phyloP scores from a whole-genome alignment of 164 flowering plant species.

The Umbellularia californica region DNA sequence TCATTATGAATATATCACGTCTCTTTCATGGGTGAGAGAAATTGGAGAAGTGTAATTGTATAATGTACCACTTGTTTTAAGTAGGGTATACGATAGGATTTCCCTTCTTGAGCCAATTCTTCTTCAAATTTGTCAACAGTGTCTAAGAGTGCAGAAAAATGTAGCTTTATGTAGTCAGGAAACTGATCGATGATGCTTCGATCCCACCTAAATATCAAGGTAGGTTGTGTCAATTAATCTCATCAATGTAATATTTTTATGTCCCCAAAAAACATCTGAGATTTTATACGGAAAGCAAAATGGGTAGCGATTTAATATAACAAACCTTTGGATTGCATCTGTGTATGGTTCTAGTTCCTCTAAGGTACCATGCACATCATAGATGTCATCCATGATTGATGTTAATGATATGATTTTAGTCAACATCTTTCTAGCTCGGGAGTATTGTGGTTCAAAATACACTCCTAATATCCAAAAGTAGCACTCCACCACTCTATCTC shows the following conservation, averaged over 20 bases:
- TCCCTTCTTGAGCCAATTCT: background rate
- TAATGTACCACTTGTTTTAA: background rate
- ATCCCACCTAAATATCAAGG: background rate
- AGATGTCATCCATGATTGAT: conserved; percentile 13
- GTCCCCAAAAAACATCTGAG: background rate
- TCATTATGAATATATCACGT: too few species aligned
- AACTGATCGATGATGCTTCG: background rate
- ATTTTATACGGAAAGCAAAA: background rate
- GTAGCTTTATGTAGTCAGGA: background rate
- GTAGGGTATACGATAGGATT: background rate
- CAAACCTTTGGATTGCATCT: conserved; percentile 1
- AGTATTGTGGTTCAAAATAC: conserved; percentile 2
- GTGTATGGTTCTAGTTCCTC: conserved; percentile 15
- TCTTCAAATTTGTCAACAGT: background rate
- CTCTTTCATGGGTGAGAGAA: too few species aligned
- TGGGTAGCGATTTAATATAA: background rate
- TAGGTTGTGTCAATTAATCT: too few species aligned
- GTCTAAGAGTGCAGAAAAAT: background rate
- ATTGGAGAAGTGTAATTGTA: too few species aligned
- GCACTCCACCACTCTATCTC: conserved; percentile 12
- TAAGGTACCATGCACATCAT: conserved; percentile 5
- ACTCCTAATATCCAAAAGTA: conserved; percentile 13
- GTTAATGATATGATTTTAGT: conserved; percentile 1
- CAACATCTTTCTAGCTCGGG: background rate
- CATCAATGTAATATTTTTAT: background rate